phyloP scores from a whole-genome alignment of 164 flowering plant genomes.

The Liriodendron chinense region DNA sequence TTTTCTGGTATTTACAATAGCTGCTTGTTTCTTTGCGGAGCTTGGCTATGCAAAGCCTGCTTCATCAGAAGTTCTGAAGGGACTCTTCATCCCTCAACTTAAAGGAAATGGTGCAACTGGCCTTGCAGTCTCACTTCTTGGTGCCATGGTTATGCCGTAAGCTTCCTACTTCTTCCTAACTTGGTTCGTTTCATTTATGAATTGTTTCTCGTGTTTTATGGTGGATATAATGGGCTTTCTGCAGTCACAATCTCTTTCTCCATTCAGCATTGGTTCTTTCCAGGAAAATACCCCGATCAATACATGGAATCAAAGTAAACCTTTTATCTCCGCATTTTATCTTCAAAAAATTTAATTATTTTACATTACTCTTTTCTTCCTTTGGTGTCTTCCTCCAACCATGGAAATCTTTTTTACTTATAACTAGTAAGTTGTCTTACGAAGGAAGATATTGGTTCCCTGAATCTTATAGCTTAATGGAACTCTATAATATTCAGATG shows the following conservation, averaged over 20 bases:
- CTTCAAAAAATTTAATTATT: neutral
- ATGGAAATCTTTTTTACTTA: neutral
- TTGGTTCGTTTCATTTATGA: neutral
- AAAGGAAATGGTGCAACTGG: slow-evolving; percentile 79
- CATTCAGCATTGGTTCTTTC: slow-evolving; percentile 94
- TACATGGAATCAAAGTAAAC: slow-evolving; percentile 78
- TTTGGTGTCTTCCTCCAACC: neutral
- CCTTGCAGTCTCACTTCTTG: slow-evolving; percentile 86
- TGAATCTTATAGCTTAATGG: neutral
- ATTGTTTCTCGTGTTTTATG: neutral
- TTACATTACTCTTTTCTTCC: neutral
- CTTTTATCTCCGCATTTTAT: neutral
- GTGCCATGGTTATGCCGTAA: slow-evolving; percentile 98
- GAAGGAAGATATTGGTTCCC: neutral
- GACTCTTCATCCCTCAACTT: slow-evolving; percentile 90
- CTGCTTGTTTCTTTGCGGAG: slow-evolving; percentile 81
- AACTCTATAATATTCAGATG: neutral
- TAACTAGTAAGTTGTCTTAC: neutral
- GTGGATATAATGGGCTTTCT: neutral
- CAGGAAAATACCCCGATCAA: slow-evolving; percentile 62
- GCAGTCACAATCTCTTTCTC: slow-evolving; percentile 88
- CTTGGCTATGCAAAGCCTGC: slow-evolving; percentile 78
- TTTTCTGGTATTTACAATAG: slow-evolving; percentile 79
- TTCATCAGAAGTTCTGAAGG: slow-evolving; percentile 63
- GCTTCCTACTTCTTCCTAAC: slow-evolving; percentile 18